Evolutionary conservation across 352 stramenopile genomes (phyloP), one percentile per base, ranked within the genome.

Genomic region (Pythium guiyangense): DNA sequence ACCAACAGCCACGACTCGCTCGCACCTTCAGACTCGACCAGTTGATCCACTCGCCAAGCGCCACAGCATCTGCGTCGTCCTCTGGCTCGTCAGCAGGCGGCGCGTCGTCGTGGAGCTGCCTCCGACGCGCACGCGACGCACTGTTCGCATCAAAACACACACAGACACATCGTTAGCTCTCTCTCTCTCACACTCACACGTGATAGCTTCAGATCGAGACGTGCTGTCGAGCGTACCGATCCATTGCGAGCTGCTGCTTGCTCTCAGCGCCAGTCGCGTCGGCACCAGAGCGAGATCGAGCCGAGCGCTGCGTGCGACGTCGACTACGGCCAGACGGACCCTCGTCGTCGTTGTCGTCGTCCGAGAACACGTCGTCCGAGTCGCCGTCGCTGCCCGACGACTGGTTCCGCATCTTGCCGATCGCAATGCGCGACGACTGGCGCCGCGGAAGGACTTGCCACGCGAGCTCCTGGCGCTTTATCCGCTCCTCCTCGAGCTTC

Each of bases 401-500:
- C 50, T 94, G 83, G 18, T 54, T 72, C 35, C 79, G 88, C 68
- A 95, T 91, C 60, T 74, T 83, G 5, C 72, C 72, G 11, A 92
- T 92, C 25, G 85, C 85, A 29, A 93, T 87, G 10, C 85, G 81
- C 34, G 85, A 95, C 26, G 85, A 95, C 56, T 92, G 79, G 10
- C 85, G 74, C 2, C 83, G 75, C n/a, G 85, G 83, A 34, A 95
- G 58, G 29, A 88, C 76, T 54, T 93, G 84, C 79, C 78, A 93
- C 10, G 71, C 65, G 15, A 89, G 61, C 49, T 91, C 79, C 43
- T 84, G 80, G 50, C 89, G 82, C 53, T 88, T 89, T 11, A 68
- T 59, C 20, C 74, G 60, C 62, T 91, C 63, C 20, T 83, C 65
- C 34, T 92, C 74, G 25, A 81, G 57, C 49, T 84, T 88, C 52